A percentile compares a stretch with the other conserved stretches of the same genome.
Conservation (phyloP, 495 filamentous ascomycete genomes). For the Podospora pseudocomata region DNA sequence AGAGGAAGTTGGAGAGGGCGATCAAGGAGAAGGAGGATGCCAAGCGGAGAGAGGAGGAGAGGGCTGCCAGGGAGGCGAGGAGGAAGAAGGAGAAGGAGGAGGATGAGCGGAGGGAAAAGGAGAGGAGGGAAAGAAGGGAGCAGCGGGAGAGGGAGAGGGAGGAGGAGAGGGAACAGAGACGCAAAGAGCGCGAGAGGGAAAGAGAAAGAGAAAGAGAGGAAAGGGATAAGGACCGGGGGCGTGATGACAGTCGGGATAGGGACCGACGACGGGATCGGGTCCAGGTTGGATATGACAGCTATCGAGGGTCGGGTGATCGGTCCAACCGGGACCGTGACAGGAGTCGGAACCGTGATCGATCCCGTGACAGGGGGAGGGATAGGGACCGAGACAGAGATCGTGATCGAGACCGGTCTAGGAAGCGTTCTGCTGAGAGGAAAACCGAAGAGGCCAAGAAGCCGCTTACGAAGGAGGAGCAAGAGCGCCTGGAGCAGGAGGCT, state of each 20-base stretch:
- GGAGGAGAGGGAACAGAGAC: constrained; percentile 55
- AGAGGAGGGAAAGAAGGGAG: constrained; percentile 54
- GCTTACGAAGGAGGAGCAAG: constrained; percentile 53
- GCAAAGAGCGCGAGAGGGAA: constrained; percentile 46
- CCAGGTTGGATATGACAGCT: constrained; percentile 27
- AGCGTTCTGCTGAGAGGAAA: constrained; percentile 20
- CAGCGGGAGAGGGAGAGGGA: constrained; percentile 56
- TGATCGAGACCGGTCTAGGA: constrained; percentile 30
- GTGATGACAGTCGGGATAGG: constrained; percentile 36
- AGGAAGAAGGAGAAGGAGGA: constrained; percentile 52
- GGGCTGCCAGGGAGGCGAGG: constrained; percentile 56
- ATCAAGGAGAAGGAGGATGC: constrained; percentile 57
- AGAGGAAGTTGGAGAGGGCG: constrained; percentile 58
- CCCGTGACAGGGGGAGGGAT: constrained; percentile 32
- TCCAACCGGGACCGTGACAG: constrained; percentile 33
- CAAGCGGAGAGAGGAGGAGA: constrained; percentile 58
- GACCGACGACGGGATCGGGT: constrained; percentile 35
- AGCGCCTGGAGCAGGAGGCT: constrained; percentile 53
- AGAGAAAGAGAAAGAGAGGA: constrained; percentile 36
- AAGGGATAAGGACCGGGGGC: constrained; percentile 29
- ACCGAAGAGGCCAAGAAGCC: constrained; percentile 42
- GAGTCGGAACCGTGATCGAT: constrained; percentile 31
- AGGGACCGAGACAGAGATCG: constrained; percentile 33
- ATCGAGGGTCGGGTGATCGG: constrained; percentile 27
- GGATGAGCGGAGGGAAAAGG: constrained; percentile 57